Base-by-base conservation (phyloP, 2,329 filamentous ascomycete species). In the Ramularia collo-cygni region DNA sequence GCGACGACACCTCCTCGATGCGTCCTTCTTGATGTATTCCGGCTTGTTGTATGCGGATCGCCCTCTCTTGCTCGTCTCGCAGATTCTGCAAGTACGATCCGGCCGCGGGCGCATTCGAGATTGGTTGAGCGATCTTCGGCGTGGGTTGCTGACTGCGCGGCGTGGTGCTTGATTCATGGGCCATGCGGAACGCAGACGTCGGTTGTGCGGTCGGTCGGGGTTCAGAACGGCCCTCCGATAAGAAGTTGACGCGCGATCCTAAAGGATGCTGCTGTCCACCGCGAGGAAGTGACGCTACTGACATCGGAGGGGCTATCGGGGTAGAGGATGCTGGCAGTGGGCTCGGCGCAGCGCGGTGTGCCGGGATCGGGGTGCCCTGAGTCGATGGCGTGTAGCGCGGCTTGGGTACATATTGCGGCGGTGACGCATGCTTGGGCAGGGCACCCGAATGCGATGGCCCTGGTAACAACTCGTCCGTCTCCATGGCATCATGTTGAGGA, bases 401-500 rank as follows among this genome's bases (percentile, higher is more conserved):
- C 32, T 59, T 58, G 14, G 51, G 38, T 13, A 40, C 39, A 29
- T 43, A 51, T 24, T 59, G 57, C 12, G 51, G 55, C 31, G 67
- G 64, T 5, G 66, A 66, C 8, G 56, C 53, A 43, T 66, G 64
- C 19, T 65, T 60, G 9, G 61, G 40, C 15, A 53, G 41, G 19
- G 45, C 35, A 13, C 47, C 35, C 15, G 40, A 17, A 36, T 21
- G 34, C 34, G 44, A 24, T 24, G 21, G 10, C 12, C 41, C 42
- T 27, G 55, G 48, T 4, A 58, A 52, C 17, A 63, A 58, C 28
- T 66, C 65, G 16, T 66, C 60, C 15, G 64, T 43, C 28, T 71
- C 64, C 43, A 60, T 57, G 5, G 56, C 53, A 27, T 68, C 66
- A 4, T 61, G 52, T 29, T 63, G 69, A 8, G 67, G 67, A 21